phyloP scores from a whole-genome alignment of 1,139 yeast genomes.

The Pneumocystis sp. region DNA sequence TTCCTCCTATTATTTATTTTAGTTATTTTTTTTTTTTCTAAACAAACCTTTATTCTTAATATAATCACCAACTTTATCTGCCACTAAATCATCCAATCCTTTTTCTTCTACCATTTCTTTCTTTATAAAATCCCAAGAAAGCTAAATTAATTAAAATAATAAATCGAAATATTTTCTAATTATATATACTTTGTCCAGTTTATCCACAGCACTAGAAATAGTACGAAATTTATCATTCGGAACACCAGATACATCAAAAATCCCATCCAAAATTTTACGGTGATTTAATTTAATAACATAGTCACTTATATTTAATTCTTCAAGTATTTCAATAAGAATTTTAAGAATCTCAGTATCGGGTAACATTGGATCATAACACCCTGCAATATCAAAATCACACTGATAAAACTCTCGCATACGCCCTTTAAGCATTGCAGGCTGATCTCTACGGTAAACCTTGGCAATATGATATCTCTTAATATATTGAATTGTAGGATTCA shows the following conservation, averaged over 20 bases:
- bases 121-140: constrained; percentile 88
- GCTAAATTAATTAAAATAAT: constrained; percentile 12
- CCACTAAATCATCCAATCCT: constrained; percentile 77
- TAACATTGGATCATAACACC: constrained; percentile 79
- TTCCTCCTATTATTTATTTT: constrained; percentile 29
- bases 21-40: not conserved
- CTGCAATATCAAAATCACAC: constrained; percentile 95
- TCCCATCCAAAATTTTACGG: constrained; percentile 88
- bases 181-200: constrained; percentile 50
- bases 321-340: constrained; percentile 68
- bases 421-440: constrained; percentile 98
- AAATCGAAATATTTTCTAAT: not conserved
- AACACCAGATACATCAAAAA: constrained; percentile 89
- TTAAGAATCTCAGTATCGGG: constrained; percentile 86
- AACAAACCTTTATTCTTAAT: constrained; percentile 52
- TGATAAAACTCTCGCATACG: constrained; percentile 98
- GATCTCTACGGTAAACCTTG: constrained; percentile 94
- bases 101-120: constrained; percentile 85
- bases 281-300: constrained; percentile 87
- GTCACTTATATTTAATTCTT: constrained; percentile 67
- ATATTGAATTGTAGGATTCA: constrained; percentile 63
- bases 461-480: constrained; percentile 95
- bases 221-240: constrained; percentile 84
- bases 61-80: constrained; percentile 80
- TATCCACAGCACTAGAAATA: constrained; percentile 89